These are phyloP conservation scores for Diatrype stigma DNA, from an alignment of 2,329 filamentous ascomycete species.

Conservation along the genomic window DNA sequence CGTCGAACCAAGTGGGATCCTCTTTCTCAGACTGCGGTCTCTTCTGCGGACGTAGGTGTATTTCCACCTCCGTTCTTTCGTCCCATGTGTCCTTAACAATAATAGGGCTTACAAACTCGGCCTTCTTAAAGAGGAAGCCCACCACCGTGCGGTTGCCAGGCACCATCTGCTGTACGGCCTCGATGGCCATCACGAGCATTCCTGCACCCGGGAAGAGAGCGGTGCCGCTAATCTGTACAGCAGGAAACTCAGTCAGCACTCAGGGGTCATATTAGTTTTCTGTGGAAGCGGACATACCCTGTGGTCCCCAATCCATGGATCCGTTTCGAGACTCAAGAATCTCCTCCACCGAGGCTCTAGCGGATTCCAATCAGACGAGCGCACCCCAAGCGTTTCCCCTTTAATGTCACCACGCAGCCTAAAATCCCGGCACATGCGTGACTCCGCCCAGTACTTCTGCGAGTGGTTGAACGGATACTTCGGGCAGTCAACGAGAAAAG, in stretches of 20 bases:
- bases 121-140: not conserved
- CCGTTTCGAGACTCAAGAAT: not conserved
- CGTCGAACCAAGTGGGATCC: conserved; percentile 10
- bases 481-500: conserved; percentile 11
- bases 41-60: not conserved
- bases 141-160: not conserved
- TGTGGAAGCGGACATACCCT: not conserved
- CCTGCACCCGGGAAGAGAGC: conserved; percentile 25
- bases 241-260: not conserved
- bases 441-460: conserved; percentile 19
- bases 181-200: conserved; percentile 22
- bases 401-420: conserved; percentile 1
- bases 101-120: not conserved
- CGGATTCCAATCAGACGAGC: conserved; percentile 7
- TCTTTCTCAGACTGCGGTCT: not conserved
- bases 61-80: not conserved
- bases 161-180: conserved; percentile 13
- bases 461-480: conserved; percentile 20
- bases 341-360: conserved; percentile 12
- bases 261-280: not conserved
- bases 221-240: conserved; percentile 1
- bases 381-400: conserved; percentile 9
- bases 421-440: conserved; percentile 6
- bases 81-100: not conserved
- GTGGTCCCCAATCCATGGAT: conserved; percentile 20